phyloP scores from a whole-genome alignment of 2,329 filamentous ascomycete species.

The Grosmannia penicillata region DNA sequence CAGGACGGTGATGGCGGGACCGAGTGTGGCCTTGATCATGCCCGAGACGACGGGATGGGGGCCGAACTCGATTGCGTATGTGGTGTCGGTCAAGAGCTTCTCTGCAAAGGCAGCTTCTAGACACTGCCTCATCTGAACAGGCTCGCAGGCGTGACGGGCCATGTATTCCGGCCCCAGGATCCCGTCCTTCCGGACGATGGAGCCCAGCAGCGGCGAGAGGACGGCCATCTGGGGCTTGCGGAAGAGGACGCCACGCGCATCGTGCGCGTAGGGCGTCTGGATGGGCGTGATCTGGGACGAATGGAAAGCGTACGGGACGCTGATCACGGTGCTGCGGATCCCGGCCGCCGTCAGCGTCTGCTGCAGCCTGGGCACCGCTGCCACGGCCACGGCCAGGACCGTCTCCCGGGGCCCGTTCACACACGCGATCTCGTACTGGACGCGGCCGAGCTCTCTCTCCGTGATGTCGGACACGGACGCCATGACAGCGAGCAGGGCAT shows the following conservation, averaged over 20 bases:
- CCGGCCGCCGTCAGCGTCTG: not conserved
- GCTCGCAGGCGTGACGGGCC: not conserved
- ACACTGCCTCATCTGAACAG: not conserved
- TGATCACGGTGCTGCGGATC: no score
- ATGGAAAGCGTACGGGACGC: no score
- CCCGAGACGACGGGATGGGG: not conserved
- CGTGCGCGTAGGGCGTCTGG: no score
- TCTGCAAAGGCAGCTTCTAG: not conserved
- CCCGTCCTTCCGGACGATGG: not conserved
- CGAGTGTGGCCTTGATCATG: not conserved
- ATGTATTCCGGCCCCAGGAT: not conserved
- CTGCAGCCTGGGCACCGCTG: not conserved
- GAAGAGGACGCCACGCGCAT: no score
- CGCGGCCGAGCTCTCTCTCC: not conserved
- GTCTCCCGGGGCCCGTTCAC: not conserved
- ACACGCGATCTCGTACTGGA: not conserved
- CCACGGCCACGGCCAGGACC: not conserved
- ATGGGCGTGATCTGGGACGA: no score
- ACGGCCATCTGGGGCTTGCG: not conserved
- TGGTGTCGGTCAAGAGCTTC: not conserved
- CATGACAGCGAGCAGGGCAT: not conserved
- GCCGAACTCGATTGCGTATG: not conserved
- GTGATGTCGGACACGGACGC: not conserved
- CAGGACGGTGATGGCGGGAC: not conserved
- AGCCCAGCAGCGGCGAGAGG: not conserved